Evolutionary conservation across 75 land plant genomes (phyloP).

Genomic region (Pinus tabuliformis): DNA sequence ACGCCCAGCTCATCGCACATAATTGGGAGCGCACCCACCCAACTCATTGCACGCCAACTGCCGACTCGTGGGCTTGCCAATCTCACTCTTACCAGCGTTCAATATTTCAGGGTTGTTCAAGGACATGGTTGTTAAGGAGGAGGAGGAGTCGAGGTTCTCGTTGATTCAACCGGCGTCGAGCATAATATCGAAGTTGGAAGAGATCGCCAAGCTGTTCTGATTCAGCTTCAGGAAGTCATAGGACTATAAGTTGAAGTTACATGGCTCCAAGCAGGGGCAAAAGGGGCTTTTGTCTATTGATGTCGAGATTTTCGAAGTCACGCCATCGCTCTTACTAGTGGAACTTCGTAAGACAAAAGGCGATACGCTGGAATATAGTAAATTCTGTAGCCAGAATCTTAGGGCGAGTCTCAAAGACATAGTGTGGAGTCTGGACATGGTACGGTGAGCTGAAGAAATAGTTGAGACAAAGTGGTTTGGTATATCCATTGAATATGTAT

Average conservation of each 20-base stretch:
- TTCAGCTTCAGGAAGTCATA: conserved; percentile 20
- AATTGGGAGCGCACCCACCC: too few relatives aligned
- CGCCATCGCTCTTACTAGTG: conserved; percentile 38
- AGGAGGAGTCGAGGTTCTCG: conserved; percentile 28
- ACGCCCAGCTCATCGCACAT: too few relatives aligned
- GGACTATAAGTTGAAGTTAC: conserved; percentile 30
- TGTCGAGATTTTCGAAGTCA: conserved; percentile 60
- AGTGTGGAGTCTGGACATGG: conserved; percentile 50
- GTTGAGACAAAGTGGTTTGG: too few relatives aligned
- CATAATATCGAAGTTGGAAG: conserved; percentile 45
- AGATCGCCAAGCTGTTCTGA: conserved; percentile 14
- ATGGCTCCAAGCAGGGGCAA: conserved; percentile 37
- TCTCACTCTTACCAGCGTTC: conserved; percentile 38
- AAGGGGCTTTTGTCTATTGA: conserved; percentile 57
- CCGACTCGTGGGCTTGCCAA: too few relatives aligned
- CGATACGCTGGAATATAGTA: conserved; percentile 42
- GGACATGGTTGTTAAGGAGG: conserved; percentile 8
- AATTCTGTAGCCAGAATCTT: conserved; percentile 40
- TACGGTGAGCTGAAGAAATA: background rate
- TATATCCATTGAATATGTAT: too few relatives aligned
- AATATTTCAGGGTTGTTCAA: conserved; percentile 46
- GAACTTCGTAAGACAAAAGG: conserved; percentile 45
- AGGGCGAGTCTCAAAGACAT: conserved; percentile 43
- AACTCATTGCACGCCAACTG: too few relatives aligned
- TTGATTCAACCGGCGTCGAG: conserved; percentile 33